Evolutionary conservation across 2,329 filamentous ascomycete genomes (phyloP).

Genomic region (Colletotrichum godetiae): DNA sequence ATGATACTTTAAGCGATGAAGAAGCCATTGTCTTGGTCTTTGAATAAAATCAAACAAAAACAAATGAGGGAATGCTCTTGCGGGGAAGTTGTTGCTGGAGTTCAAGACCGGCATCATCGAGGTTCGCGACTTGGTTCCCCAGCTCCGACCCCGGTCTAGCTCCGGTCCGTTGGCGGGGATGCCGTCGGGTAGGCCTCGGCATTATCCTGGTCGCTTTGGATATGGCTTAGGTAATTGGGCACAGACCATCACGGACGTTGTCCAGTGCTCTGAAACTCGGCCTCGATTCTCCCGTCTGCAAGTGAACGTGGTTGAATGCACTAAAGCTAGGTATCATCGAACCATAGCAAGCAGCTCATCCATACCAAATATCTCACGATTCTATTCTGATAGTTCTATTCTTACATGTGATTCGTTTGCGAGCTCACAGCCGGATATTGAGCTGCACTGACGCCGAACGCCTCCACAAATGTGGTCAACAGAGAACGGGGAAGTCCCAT

Average conservation of each 20-base stretch:
- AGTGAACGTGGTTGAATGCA: neutral
- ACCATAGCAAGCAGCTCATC: neutral
- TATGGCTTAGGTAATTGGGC: slow-evolving; percentile 18
- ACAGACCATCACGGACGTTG: neutral
- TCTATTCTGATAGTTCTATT: neutral
- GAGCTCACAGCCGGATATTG: neutral
- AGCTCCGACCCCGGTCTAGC: slow-evolving; percentile 34
- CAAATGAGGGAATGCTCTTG: neutral
- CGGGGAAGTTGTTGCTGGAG: slow-evolving; percentile 13
- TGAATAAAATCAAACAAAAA: neutral
- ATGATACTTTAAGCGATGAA: neutral
- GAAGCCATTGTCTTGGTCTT: neutral
- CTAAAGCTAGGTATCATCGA: neutral
- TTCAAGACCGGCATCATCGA: slow-evolving; percentile 7
- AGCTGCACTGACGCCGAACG: neutral
- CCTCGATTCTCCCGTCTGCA: neutral
- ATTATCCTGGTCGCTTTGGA: neutral
- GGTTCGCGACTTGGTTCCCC: slow-evolving; percentile 1
- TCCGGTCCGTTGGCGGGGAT: slow-evolving; percentile 33
- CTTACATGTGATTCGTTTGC: neutral
- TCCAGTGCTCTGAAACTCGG: neutral
- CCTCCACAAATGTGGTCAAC: neutral
- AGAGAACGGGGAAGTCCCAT: neutral
- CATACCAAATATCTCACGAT: neutral
- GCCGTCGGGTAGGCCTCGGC: slow-evolving; percentile 28